Evolutionary conservation across 1,284 basidiomycete species (phyloP).

Genomic region (Ceratobasidium theobromae): DNA sequence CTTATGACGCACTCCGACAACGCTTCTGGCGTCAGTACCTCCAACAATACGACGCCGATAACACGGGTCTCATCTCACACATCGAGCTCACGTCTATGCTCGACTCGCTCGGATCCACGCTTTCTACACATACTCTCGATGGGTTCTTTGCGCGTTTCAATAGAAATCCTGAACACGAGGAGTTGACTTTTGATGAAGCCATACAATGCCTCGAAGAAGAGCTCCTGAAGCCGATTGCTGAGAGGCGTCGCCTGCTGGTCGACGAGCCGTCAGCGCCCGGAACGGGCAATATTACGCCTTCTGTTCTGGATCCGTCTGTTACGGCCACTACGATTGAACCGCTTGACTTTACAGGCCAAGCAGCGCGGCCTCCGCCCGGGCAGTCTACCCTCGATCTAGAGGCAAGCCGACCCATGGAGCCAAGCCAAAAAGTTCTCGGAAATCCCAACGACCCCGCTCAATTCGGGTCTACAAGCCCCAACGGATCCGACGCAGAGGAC

Average conservation of each 20-base stretch:
- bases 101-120: conserved; percentile 92
- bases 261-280: conserved; percentile 19
- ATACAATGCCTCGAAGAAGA: conserved; percentile 81
- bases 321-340: conserved; percentile 32
- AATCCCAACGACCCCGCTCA: conserved; percentile 47
- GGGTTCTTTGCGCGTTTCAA: conserved; percentile 74
- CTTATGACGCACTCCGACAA: conserved; percentile 88
- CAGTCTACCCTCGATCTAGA: conserved; percentile 45
- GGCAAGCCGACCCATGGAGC: conserved; percentile 28
- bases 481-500: conserved; percentile 52
- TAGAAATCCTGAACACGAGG: conserved; percentile 68
- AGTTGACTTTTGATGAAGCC: conserved; percentile 77
- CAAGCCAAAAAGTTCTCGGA: conserved; percentile 34
- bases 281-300: conserved; percentile 32
- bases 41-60: conserved; percentile 88
- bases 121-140: conserved; percentile 77
- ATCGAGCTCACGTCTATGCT: conserved; percentile 95
- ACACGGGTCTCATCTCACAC: conserved; percentile 74
- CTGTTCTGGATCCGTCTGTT: not conserved
- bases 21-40: conserved; percentile 92
- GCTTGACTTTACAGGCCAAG: conserved; percentile 40
- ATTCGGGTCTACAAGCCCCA: conserved; percentile 48
- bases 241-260: conserved; percentile 55
- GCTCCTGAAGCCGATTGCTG: conserved; percentile 65
- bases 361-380: conserved; percentile 42